Evolutionary conservation across 345 rosid species (phyloP).

Genomic region (Eucalyptus paniculata): DNA sequence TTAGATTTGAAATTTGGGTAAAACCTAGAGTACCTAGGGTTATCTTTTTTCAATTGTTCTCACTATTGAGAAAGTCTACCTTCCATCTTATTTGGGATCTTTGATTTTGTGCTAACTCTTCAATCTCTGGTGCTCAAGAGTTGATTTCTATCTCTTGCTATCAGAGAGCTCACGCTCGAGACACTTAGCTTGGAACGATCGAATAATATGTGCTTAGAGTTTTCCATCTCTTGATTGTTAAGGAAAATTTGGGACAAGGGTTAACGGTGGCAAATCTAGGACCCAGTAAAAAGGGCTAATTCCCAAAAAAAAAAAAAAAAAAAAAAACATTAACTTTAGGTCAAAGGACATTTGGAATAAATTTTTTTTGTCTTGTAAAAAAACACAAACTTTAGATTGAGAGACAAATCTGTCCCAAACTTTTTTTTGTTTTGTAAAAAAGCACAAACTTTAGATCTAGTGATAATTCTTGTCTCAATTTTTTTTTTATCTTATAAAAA

Average conservation of each 20-base stretch:
- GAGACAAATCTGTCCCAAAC: fast-evolving
- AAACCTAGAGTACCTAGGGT: background rate
- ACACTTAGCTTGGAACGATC: background rate
- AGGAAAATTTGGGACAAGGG: background rate
- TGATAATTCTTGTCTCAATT: no score
- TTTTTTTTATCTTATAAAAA: no score
- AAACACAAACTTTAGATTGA: fast-evolving
- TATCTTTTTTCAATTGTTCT: background rate
- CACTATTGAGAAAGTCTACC: background rate
- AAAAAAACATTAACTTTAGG: no score
- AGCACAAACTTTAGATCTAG: no score
- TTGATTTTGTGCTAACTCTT: background rate
- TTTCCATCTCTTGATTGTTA: background rate
- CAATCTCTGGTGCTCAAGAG: background rate
- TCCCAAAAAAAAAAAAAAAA: no score
- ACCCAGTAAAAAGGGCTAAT: no score
- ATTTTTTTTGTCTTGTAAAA: no score
- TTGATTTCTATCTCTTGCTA: background rate
- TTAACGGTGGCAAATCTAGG: background rate
- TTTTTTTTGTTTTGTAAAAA: no score
- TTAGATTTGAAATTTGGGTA: no score
- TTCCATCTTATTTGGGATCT: background rate
- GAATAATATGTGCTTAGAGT: background rate
- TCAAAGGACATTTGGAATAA: no score
- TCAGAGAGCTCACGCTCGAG: no score